phyloP scores from a whole-genome alignment of 2,329 filamentous ascomycete genomes.

The Pseudophaeomoniella oleicola region DNA sequence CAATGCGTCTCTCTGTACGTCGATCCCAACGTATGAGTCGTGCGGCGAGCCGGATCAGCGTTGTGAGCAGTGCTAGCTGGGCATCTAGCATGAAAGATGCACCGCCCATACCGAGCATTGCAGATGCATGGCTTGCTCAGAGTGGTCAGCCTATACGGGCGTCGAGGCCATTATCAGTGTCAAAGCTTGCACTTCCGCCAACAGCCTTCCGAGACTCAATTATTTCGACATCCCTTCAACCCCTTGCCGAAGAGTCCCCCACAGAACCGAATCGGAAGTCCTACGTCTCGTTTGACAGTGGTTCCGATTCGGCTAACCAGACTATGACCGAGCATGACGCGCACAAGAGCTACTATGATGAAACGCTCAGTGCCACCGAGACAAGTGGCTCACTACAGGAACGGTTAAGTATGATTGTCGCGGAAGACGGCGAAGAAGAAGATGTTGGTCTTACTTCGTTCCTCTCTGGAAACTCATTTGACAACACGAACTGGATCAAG shows the following conservation, averaged over 20 bases:
- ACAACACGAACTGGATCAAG: constrained; percentile 99
- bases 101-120: constrained; percentile 88
- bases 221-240: constrained; percentile 75
- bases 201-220: constrained; percentile 71
- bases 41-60: constrained; percentile 82
- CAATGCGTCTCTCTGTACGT: constrained; percentile 80
- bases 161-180: constrained; percentile 45
- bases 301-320: constrained; percentile 50
- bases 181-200: constrained; percentile 42
- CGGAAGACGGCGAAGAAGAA: constrained; percentile 79
- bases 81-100: constrained; percentile 86
- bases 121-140: constrained; percentile 73
- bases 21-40: constrained; percentile 82
- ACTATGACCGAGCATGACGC: constrained; percentile 67
- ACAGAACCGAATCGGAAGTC: constrained; percentile 84
- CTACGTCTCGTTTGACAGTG: constrained; percentile 60
- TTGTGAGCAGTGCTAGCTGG: constrained; percentile 84
- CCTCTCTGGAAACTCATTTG: constrained; percentile 83
- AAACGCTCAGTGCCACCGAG: constrained; percentile 56
- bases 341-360: constrained; percentile 71
- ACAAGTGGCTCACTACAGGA: constrained; percentile 62
- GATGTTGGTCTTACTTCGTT: constrained; percentile 86
- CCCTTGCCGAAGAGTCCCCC: constrained; percentile 78
- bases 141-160: constrained; percentile 35
- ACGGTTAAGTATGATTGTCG: constrained; percentile 66